These are phyloP conservation scores for Physcia stellaris DNA, from an alignment of 495 filamentous ascomycete genomes.

Conservation along the genomic window DNA sequence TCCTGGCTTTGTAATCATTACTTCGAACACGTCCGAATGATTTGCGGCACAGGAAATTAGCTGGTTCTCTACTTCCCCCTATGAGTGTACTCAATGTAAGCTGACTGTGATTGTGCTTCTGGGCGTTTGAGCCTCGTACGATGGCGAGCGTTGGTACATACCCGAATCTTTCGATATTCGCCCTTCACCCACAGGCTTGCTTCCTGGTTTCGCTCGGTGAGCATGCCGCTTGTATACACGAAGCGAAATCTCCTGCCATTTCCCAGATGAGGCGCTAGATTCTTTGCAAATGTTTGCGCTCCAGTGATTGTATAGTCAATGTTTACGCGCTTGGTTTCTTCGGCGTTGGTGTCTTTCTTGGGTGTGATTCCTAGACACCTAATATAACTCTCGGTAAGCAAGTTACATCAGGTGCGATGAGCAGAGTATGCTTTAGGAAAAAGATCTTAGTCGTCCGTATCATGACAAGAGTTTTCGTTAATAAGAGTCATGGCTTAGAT, in stretches of 20 bases:
- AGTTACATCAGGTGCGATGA: no score
- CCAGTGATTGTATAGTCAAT: slow-evolving; percentile 33
- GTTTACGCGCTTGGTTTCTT: slow-evolving; percentile 18
- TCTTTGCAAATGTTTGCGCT: slow-evolving; percentile 25
- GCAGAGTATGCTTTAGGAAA: no score
- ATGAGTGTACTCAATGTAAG: background rate
- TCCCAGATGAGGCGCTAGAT: slow-evolving; percentile 7
- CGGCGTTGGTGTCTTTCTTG: slow-evolving; percentile 9
- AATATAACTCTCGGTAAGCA: no score
- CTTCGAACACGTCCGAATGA: slow-evolving; percentile 18
- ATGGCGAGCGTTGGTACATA: slow-evolving; percentile 12
- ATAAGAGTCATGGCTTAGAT: no score
- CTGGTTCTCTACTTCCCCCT: slow-evolving; percentile 30
- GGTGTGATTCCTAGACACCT: slow-evolving; percentile 19
- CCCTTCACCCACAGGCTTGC: slow-evolving; percentile 28
- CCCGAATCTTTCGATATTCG: slow-evolving; percentile 31
- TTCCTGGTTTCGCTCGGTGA: slow-evolving; percentile 31
- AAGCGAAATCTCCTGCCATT: slow-evolving; percentile 32
- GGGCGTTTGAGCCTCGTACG: background rate
- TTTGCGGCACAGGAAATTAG: slow-evolving; percentile 21
- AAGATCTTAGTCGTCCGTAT: no score
- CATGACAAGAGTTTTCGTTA: no score
- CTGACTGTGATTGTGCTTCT: no score
- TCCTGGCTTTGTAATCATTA: slow-evolving; percentile 25
- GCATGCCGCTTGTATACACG: slow-evolving; percentile 34